Evolutionary conservation across 208 protist species (phyloP).

Genomic region (Trypanosoma cruzi): DNA sequence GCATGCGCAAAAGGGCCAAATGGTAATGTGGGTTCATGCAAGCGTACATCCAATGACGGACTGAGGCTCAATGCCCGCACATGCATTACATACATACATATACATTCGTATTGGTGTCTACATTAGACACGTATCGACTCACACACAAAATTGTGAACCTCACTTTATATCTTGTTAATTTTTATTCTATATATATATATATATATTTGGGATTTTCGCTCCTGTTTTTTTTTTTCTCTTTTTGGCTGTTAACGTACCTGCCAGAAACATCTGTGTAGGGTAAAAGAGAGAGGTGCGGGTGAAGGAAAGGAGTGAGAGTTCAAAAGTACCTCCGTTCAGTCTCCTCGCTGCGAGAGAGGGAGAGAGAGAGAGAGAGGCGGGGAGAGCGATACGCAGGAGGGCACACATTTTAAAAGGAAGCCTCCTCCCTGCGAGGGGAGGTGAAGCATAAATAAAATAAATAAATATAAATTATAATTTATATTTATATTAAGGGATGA

Average conservation of each 20-base stretch:
- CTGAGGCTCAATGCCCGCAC: neutral
- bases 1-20: neutral
- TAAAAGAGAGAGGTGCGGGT: neutral
- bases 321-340: neutral
- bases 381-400: too few species aligned
- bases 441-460: too few species aligned
- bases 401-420: too few species aligned
- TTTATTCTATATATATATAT: slow-evolving; percentile 9
- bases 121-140: too few species aligned
- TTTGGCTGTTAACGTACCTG: neutral
- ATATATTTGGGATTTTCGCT: slow-evolving; percentile 12
- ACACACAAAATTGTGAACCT: too few species aligned
- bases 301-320: neutral
- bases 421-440: too few species aligned
- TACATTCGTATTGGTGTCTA: too few species aligned
- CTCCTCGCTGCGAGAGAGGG: neutral
- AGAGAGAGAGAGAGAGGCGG: neutral
- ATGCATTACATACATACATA: slow-evolving; percentile 12
- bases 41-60: neutral
- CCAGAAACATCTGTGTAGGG: too few species aligned
- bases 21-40: neutral
- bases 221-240: slow-evolving; percentile 15
- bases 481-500: neutral
- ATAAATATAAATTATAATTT: too few species aligned
- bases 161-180: too few species aligned